These are phyloP conservation scores for Marasmius tenuissimus DNA, from an alignment of 1,284 basidiomycete species.

Conservation along the genomic window DNA sequence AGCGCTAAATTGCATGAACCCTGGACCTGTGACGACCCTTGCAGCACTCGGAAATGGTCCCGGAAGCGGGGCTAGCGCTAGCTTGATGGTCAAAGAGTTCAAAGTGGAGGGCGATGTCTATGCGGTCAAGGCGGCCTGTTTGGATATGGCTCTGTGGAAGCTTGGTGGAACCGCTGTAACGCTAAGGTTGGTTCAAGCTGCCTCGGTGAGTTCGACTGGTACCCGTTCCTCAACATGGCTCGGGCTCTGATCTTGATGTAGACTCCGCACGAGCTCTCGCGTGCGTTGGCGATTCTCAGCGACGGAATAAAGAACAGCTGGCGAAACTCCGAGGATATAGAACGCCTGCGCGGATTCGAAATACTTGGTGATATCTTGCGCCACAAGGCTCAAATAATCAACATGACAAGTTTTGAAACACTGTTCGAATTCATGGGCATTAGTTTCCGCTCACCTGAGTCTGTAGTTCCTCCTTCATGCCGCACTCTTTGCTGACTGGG, in stretches of 20 bases:
- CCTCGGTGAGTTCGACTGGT: constrained; percentile 47
- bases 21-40: constrained; percentile 19
- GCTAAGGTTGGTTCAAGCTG: constrained; percentile 78
- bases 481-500: constrained; percentile 3
- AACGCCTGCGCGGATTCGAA: constrained; percentile 85
- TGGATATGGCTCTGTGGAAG: constrained; percentile 82
- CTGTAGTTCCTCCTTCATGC: constrained; percentile 25
- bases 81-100: constrained; percentile 24
- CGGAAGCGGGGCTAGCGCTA: constrained; percentile 8
- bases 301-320: constrained; percentile 83
- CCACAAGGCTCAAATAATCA: constrained; percentile 74
- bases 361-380: constrained; percentile 77
- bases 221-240: neutral
- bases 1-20: constrained; percentile 30
- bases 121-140: constrained; percentile 55
- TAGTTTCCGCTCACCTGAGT: constrained; percentile 82
- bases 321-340: constrained; percentile 93
- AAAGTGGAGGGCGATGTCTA: constrained; percentile 59
- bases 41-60: constrained; percentile 15
- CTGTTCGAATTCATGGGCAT: constrained; percentile 85
- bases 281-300: constrained; percentile 70
- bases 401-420: constrained; percentile 73
- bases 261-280: constrained; percentile 73
- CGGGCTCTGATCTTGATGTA: constrained; percentile 25
- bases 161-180: constrained; percentile 82